Evolutionary conservation across 176 grass and related monocot genomes (phyloP), one percentile per base, ranked within the genome.

Genomic region (Juncus inflexus): DNA sequence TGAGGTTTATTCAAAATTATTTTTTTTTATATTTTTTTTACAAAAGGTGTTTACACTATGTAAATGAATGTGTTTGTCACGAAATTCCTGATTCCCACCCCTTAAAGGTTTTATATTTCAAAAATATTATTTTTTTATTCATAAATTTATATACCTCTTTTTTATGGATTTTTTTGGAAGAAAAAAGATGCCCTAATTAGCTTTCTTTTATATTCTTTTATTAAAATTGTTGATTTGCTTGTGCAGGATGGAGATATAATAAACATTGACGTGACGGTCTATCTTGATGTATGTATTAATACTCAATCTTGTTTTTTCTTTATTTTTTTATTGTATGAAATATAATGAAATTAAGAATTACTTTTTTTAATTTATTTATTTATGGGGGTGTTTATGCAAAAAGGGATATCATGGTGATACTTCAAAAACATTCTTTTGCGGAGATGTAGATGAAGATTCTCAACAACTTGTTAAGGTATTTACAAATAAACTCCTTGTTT

Each of bases 41-140:
- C 88, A 52, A 99, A 92, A 69, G 92, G 94, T 19, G 84, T 92
- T 42, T 99, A 87, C 75, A 92, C 94, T 71, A 91, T 87, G 85
- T 92, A 35, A 99, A 99, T 5, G 88, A 92, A 42, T 99, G 94
- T 77, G 91, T 92, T 82, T 99, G 94, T 57, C 94, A 99, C 79
- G 94, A 28, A 35, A 92, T 99, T 64, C 94, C 94, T 67, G 94
- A 92, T 86, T 92, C 94, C n/a, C 80, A 80, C 2, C 60, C 83
- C 63, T 74, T 99, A 49, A 81, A 89, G 88, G 94, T 99, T 77
- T 12, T 59, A 35, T 3, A 28, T 28, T 28, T 28, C 19, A 28
- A 28, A 28, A 1, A 28, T 28, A 28, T 0, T 45, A 36, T 56
- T 35, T 47, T 50, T 67, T 39, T 40, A 65, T 47, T 60, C 16